Conservation (phyloP, 1,284 basidiomycete genomes). For the Melampsora larici-populina region DNA sequence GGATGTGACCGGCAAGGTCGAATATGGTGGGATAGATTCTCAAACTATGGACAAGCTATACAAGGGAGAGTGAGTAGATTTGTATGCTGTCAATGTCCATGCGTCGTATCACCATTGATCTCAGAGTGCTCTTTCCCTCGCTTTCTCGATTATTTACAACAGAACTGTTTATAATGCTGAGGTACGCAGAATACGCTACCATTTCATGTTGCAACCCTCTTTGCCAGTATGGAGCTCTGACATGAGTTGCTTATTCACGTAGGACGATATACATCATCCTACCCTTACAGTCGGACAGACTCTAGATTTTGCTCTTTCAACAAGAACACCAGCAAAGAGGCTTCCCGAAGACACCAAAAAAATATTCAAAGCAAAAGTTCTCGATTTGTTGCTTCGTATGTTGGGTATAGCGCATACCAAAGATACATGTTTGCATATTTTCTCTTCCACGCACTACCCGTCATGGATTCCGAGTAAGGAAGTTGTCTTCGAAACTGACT, state of each 20-base stretch:
- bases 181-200: constrained; percentile 48
- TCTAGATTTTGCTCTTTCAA: no score
- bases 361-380: constrained; percentile 58
- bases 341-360: constrained; percentile 57
- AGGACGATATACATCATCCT: constrained; percentile 70
- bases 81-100: not conserved
- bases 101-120: not conserved
- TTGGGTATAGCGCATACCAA: constrained; percentile 66
- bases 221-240: constrained; percentile 47
- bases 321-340: constrained; percentile 61
- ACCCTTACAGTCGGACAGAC: constrained; percentile 70
- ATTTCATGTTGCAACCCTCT: constrained; percentile 48
- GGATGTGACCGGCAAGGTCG: constrained; percentile 59
- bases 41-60: constrained; percentile 44
- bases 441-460: no score
- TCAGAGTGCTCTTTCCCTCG: constrained; percentile 6
- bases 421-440: constrained; percentile 57
- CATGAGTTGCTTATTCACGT: constrained; percentile 48
- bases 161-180: constrained; percentile 69
- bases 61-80: constrained; percentile 63
- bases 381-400: constrained; percentile 61
- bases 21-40: constrained; percentile 62
- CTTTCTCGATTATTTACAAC: not conserved
- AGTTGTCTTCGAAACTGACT: no score
- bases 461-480: no score